Conservation (phyloP, 2,329 filamentous ascomycete species). For the Metarhizium album region DNA sequence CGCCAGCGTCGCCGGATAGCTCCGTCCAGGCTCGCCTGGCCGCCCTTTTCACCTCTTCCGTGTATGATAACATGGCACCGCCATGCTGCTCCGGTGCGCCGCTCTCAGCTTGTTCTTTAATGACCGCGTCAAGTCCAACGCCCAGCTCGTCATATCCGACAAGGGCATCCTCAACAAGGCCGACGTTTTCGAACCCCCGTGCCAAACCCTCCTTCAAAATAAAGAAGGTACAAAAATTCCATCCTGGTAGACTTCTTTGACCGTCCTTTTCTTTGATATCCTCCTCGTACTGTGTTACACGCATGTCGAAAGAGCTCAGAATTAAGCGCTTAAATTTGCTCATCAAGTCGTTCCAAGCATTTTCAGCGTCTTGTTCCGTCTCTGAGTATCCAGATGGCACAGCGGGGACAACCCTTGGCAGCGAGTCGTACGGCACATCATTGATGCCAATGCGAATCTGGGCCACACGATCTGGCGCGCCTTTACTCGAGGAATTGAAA, state of each 20-base stretch:
- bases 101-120: constrained; percentile 58
- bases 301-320: constrained; percentile 76
- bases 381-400: constrained; percentile 57
- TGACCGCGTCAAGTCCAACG: constrained; percentile 71
- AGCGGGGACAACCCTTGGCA: constrained; percentile 52
- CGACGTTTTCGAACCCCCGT: constrained; percentile 89
- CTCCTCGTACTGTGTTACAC: constrained; percentile 91
- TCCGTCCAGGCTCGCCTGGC: constrained; percentile 41
- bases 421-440: constrained; percentile 53
- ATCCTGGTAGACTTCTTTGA: constrained; percentile 78
- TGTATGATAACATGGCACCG: constrained; percentile 60
- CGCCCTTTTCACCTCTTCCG: constrained; percentile 58
- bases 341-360: constrained; percentile 75
- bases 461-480: constrained; percentile 63
- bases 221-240: constrained; percentile 99
- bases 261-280: constrained; percentile 92
- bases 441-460: constrained; percentile 73
- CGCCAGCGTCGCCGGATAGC: constrained; percentile 18
- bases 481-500: constrained; percentile 68
- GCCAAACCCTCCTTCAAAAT: constrained; percentile 93
- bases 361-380: constrained; percentile 65
- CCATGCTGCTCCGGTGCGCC: constrained; percentile 55
- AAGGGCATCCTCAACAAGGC: constrained; percentile 87
- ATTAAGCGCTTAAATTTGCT: constrained; percentile 81
- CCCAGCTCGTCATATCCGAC: constrained; percentile 92